phyloP scores from a whole-genome alignment of 1,284 basidiomycete genomes.

The Irpex sp. region DNA sequence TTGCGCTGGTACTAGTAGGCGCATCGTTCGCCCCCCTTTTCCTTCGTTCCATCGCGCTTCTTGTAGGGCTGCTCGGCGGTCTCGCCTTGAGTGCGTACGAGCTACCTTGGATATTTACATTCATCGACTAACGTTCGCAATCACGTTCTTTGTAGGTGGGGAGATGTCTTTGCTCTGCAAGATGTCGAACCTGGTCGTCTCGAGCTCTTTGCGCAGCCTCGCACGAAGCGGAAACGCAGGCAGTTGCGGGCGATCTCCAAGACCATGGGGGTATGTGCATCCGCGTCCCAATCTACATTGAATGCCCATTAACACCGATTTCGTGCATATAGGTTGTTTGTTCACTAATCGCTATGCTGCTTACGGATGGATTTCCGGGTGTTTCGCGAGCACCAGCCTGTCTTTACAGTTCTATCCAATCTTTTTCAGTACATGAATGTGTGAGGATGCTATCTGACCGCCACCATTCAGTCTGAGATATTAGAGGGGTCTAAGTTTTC shows the following conservation, averaged over 20 bases:
- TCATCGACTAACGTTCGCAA: neutral
- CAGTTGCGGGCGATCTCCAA: slow-evolving; percentile 23
- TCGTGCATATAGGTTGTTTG: neutral
- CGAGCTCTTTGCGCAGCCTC: slow-evolving; percentile 29
- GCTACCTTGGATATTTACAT: neutral
- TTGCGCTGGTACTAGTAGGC: slow-evolving; percentile 9
- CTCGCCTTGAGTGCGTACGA: slow-evolving; percentile 26
- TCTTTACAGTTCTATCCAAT: neutral
- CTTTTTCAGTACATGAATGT: neutral
- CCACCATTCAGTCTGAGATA: neutral
- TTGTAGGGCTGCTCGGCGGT: slow-evolving; percentile 36
- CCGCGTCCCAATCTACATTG: neutral
- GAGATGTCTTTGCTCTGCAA: neutral
- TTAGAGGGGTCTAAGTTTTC: neutral
- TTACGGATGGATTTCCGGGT: neutral
- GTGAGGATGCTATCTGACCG: no score
- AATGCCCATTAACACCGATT: neutral
- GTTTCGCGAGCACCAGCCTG: neutral
- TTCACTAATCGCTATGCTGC: neutral
- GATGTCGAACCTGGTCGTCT: slow-evolving; percentile 13
- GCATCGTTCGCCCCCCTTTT: slow-evolving; percentile 25
- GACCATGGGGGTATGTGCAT: slow-evolving; percentile 18
- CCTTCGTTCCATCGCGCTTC: slow-evolving; percentile 35
- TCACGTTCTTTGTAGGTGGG: neutral
- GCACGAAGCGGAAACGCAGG: slow-evolving; percentile 26